Evolutionary conservation across 768 basidiomycete species (phyloP), one percentile per base, ranked within the genome.

Genomic region (Serendipita sp.): DNA sequence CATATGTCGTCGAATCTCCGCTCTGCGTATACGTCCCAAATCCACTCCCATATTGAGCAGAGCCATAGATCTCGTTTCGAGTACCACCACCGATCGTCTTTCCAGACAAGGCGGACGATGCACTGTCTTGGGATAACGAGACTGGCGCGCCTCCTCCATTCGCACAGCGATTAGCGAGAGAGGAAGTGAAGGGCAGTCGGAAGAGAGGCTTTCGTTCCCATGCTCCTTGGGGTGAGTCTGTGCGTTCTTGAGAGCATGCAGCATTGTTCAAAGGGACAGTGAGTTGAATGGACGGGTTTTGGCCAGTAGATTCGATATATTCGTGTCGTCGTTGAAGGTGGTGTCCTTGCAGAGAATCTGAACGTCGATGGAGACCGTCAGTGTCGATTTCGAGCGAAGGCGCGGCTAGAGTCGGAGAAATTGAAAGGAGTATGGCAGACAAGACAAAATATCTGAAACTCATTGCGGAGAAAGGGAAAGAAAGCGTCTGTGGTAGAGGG

Each of bases 21-120:
- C 1, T 32, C 35, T 30, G 35, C 10, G 2, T 23, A 28, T 60
- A 60, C 4, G 16, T 23, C 28, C 56, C 56, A 60, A 28, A 60
- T 2, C 56, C 56, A 3, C 56, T 60, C 34, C 56, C 56, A 35
- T 18, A 60, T 10, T 35, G n/a, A 16, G 56, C 56, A 4, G 56
- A 32, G 16, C 56, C 56, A 36, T 60, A 60, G 16, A 60, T 36
- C 56, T 35, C n/a, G 56, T 60, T 60, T 60, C 56, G n/a, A 28
- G 56, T 60, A 3, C 56, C 56, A 3, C 16, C 34, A 7, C 56
- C 56, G 34, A 36, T 51, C 48, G 7, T 8, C 48, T 18, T 18
- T n/a, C n/a, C 48, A 18, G 7, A 5, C n/a, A 51, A 8, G n/a
- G 23, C 23, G 23, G 23, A 23, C 1, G 23, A 23, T 23, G 23